Conservation (phyloP, 768 basidiomycete genomes). For the Hericium coralloides region DNA sequence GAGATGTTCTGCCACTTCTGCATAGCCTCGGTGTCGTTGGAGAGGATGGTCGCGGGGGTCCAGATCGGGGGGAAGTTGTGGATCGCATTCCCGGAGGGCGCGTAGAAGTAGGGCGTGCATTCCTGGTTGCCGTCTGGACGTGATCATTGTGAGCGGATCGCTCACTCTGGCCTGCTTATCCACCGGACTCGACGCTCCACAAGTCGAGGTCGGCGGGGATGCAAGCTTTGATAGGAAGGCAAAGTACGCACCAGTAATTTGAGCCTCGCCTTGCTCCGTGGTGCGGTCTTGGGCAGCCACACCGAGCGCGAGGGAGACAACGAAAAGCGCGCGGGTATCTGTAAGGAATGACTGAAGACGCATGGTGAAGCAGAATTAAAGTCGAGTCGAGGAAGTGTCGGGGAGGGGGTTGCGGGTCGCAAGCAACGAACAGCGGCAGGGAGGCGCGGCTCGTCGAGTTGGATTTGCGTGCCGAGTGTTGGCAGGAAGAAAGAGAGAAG, state of each 20-base stretch:
- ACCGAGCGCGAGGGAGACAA: neutral
- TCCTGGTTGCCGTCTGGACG: slow-evolving; percentile 6
- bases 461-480: too few relatives aligned
- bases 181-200: too few relatives aligned
- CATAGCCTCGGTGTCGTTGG: slow-evolving; percentile 10
- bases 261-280: slow-evolving; percentile 9
- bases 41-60: slow-evolving; percentile 6
- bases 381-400: too few relatives aligned
- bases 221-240: neutral
- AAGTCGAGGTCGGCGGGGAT: neutral
- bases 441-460: too few relatives aligned
- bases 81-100: neutral
- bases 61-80: slow-evolving; percentile 5
- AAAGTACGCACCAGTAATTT: slow-evolving; percentile 3
- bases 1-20: slow-evolving; percentile 36
- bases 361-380: neutral
- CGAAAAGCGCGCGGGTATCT: neutral
- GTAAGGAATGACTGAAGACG: neutral
- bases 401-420: too few relatives aligned
- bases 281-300: slow-evolving; percentile 5
- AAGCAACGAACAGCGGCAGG: too few relatives aligned
- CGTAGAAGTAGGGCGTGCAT: slow-evolving; percentile 9
- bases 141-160: neutral
- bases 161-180: too few relatives aligned
- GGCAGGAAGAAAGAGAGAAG: too few relatives aligned